A percentile compares a stretch with the other conserved stretches of the same genome.
phyloP scores from a whole-genome alignment of 352 stramenopile species.

The Globisporangium perplexum region DNA sequence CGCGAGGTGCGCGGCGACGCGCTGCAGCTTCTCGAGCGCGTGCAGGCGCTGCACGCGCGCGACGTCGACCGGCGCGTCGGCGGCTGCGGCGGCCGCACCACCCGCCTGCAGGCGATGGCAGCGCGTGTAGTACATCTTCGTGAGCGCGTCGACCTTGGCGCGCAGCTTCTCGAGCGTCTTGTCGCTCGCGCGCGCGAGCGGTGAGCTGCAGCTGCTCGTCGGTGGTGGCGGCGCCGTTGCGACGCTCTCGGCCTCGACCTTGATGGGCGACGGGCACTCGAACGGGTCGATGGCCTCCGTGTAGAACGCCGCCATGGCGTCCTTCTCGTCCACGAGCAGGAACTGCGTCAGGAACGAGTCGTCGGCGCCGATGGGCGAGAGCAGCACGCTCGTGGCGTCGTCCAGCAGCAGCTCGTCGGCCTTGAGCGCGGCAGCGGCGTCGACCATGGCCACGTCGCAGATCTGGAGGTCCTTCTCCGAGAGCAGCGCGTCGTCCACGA shows the following conservation, averaged over 20 bases:
- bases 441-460: slow-evolving; percentile 33
- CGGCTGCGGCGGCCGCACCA: slow-evolving; percentile 7
- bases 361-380: slow-evolving; percentile 50
- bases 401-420: slow-evolving; percentile 21
- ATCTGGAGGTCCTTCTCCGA: slow-evolving; percentile 33
- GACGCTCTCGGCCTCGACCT: neutral
- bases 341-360: slow-evolving; percentile 36
- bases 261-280: slow-evolving; percentile 20
- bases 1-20: slow-evolving; percentile 35
- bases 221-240: neutral
- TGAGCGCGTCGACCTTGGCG: slow-evolving; percentile 40
- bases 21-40: slow-evolving; percentile 43
- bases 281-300: slow-evolving; percentile 57
- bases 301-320: slow-evolving; percentile 58
- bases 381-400: slow-evolving; percentile 47
- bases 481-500: slow-evolving; percentile 9
- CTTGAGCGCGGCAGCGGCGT: slow-evolving; percentile 10
- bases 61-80: slow-evolving; percentile 18
- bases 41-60: slow-evolving; percentile 46
- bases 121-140: slow-evolving; percentile 59
- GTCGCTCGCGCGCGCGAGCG: slow-evolving; percentile 15
- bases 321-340: slow-evolving; percentile 41
- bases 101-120: slow-evolving; percentile 31
- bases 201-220: neutral
- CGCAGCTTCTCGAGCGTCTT: slow-evolving; percentile 43